These are phyloP conservation scores for Alternaria tenuissima DNA, from an alignment of 2,329 filamentous ascomycete genomes.

Conservation along the genomic window DNA sequence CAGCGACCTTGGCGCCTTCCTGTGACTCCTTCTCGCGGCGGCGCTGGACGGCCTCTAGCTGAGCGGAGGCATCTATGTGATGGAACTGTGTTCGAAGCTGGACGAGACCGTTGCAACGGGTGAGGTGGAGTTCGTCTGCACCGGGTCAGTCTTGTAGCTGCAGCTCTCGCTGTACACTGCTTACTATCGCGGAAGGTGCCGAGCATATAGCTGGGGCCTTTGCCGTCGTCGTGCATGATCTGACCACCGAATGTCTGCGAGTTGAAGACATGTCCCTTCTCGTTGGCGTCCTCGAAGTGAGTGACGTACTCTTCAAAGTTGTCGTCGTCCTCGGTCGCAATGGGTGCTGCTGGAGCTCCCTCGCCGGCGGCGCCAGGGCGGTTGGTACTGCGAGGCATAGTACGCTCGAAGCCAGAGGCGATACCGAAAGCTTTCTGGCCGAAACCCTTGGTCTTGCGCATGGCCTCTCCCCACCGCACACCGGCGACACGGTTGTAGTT, in stretches of 20 bases:
- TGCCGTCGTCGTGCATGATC: constrained; percentile 72
- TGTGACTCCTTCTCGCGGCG: constrained; percentile 57
- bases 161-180: constrained; percentile 40
- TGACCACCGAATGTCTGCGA: constrained; percentile 88
- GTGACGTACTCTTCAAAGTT: constrained; percentile 66
- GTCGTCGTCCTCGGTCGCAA: constrained; percentile 66
- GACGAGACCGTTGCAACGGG: constrained; percentile 81
- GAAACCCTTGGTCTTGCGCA: constrained; percentile 63
- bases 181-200: constrained; percentile 86
- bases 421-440: constrained; percentile 56
- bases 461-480: constrained; percentile 79
- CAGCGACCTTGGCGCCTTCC: constrained; percentile 55
- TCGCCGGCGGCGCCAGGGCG: constrained; percentile 36
- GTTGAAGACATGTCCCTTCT: constrained; percentile 75
- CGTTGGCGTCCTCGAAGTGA: constrained; percentile 68
- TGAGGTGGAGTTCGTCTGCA: constrained; percentile 83
- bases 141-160: constrained; percentile 13
- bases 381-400: constrained; percentile 41
- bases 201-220: constrained; percentile 82
- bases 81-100: constrained; percentile 92
- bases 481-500: constrained; percentile 89
- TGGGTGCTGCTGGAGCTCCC: constrained; percentile 28
- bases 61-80: constrained; percentile 84
- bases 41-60: constrained; percentile 67
- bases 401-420: constrained; percentile 55